Evolutionary conservation across 1,284 basidiomycete genomes (phyloP).

Genomic region (Moniliella sp.): DNA sequence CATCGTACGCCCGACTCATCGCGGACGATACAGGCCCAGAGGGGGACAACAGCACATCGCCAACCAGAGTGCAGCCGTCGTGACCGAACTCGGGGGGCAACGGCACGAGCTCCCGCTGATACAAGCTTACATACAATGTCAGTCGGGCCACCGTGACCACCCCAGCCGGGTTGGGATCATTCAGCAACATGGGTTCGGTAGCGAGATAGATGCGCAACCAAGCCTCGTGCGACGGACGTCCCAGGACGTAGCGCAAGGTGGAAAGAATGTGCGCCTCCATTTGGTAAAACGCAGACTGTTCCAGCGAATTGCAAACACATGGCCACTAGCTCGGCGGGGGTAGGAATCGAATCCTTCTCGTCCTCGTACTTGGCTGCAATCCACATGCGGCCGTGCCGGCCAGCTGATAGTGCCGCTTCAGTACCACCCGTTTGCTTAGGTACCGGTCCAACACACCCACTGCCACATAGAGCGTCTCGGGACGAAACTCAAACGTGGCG

Average conservation of each 20-base stretch:
- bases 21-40: too few relatives aligned
- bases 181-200: too few relatives aligned
- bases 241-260: conserved; percentile 84
- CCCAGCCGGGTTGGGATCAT: too few relatives aligned
- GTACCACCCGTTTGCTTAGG: conserved; percentile 89
- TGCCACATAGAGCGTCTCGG: conserved; percentile 91
- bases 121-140: too few relatives aligned
- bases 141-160: too few relatives aligned
- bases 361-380: conserved; percentile 99
- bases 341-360: conserved; percentile 88
- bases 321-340: conserved; percentile 71
- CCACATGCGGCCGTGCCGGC: conserved; percentile 96
- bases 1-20: too few relatives aligned
- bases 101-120: too few relatives aligned
- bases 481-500: conserved; percentile 64
- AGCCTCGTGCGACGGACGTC: conserved; percentile 89
- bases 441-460: conserved; percentile 98
- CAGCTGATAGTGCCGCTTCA: conserved; percentile 96
- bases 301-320: conserved; percentile 86
- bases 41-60: too few relatives aligned
- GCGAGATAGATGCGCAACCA: too few relatives aligned
- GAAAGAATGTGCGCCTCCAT: conserved; percentile 71
- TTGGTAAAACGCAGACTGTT: conserved; percentile 64
- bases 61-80: too few relatives aligned
- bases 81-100: too few relatives aligned